Conservation (phyloP, 495 filamentous ascomycete species). For the Chaetomium tenue region DNA sequence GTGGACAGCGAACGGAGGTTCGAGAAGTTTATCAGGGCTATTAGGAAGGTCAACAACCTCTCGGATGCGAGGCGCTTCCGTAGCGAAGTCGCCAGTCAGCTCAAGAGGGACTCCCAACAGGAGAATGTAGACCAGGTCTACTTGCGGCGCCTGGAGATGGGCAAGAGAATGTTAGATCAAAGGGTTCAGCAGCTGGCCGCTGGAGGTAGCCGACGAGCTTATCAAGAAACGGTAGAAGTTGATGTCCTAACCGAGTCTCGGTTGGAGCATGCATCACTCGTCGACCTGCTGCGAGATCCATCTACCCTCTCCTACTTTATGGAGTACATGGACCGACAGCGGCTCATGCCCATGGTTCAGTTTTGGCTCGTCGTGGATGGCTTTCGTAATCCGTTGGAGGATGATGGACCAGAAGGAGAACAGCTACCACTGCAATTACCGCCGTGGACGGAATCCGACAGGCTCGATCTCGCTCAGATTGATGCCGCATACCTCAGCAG, state of each 20-base stretch:
- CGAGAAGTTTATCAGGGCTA: constrained; percentile 88
- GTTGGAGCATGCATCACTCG: constrained; percentile 68
- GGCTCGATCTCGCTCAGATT: constrained; percentile 83
- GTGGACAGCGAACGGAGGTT: constrained; percentile 85
- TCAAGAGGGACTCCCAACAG: constrained; percentile 78
- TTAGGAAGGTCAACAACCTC: constrained; percentile 84
- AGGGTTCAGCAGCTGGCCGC: constrained; percentile 79
- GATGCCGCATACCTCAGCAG: constrained; percentile 83
- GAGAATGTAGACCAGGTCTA: constrained; percentile 81
- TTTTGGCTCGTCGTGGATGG: constrained; percentile 99
- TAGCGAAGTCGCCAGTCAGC: constrained; percentile 87
- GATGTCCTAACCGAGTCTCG: constrained; percentile 50
- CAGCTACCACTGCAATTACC: constrained; percentile 58
- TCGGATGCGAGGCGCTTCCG: constrained; percentile 90
- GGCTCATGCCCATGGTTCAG: constrained; percentile 84
- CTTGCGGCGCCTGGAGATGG: constrained; percentile 82
- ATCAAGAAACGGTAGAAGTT: constrained; percentile 24
- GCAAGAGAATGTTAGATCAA: constrained; percentile 85
- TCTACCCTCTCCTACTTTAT: constrained; percentile 96
- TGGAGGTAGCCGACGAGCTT: constrained; percentile 53
- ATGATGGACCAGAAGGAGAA: constrained; percentile 70
- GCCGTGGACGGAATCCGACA: constrained; percentile 80
- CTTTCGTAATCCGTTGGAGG: constrained; percentile 92
- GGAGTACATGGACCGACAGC: constrained; percentile 97
- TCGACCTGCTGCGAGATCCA: constrained; percentile 80